phyloP scores from a whole-genome alignment of 2,329 filamentous ascomycete genomes.

The Pestalotiopsis sp. region DNA sequence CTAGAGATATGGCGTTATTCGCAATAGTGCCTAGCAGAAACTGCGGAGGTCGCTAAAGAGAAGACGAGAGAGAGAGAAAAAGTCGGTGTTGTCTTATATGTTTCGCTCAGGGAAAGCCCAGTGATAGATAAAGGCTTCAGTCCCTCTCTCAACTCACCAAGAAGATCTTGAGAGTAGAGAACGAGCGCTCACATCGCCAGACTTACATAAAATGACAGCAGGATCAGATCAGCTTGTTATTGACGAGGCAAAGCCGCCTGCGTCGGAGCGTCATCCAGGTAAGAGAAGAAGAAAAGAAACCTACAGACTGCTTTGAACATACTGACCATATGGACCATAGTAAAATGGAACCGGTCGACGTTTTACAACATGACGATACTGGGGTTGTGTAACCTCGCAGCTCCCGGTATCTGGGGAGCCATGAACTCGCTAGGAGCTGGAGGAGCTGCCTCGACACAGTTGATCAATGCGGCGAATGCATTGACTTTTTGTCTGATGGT shows the following conservation, averaged over 20 bases:
- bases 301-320: neutral
- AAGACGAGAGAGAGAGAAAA: neutral
- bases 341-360: conserved; percentile 71
- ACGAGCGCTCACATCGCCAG: neutral
- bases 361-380: conserved; percentile 75
- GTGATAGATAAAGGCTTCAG: neutral
- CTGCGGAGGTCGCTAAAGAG: conserved; percentile 2
- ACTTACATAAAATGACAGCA: neutral
- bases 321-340: conserved; percentile 30
- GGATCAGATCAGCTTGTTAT: neutral
- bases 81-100: no score
- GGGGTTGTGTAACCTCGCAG: conserved; percentile 70
- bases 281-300: neutral
- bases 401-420: conserved; percentile 72
- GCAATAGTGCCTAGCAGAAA: neutral
- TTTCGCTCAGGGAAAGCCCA: no score
- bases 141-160: neutral
- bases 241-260: conserved; percentile 1
- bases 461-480: conserved; percentile 73
- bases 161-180: neutral
- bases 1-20: conserved; percentile 8
- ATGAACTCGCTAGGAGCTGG: conserved; percentile 76
- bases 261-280: conserved; percentile 6
- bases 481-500: conserved; percentile 76
- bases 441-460: conserved; percentile 63